These are phyloP conservation scores for Pythium periplocum DNA, from an alignment of 352 stramenopile species.

Conservation along the genomic window DNA sequence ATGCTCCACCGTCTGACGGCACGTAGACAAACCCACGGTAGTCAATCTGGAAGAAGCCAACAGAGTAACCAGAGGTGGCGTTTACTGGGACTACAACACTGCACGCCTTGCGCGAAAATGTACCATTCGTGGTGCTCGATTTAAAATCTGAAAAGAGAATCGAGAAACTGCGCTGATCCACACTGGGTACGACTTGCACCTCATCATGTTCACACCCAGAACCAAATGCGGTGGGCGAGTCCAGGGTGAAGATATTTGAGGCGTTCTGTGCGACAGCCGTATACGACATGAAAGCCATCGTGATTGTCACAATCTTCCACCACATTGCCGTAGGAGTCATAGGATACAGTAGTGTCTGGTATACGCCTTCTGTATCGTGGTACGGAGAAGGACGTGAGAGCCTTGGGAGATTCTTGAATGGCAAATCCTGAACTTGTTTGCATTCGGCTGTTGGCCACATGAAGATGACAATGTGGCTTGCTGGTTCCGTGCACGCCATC, in stretches of 20 bases:
- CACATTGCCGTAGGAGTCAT: too few species aligned
- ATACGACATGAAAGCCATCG: too few species aligned
- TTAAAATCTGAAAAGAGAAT: conserved; percentile 23
- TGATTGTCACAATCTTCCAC: too few species aligned
- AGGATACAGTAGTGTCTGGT: too few species aligned
- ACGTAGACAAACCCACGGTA: conserved; percentile 31
- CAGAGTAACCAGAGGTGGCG: conserved; percentile 10
- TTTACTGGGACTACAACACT: conserved; percentile 22
- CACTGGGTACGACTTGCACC: conserved; percentile 3
- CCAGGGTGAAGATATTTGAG: conserved; percentile 11
- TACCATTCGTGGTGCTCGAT: conserved; percentile 1
- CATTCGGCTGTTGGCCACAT: too few species aligned
- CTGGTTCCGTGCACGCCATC: too few species aligned
- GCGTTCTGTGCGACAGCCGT: background rate
- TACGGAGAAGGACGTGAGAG: too few species aligned
- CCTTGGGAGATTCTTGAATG: too few species aligned
- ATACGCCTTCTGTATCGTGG: too few species aligned
- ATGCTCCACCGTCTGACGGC: conserved; percentile 6
- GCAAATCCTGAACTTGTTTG: too few species aligned
- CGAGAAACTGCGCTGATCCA: conserved; percentile 21
- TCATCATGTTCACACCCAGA: conserved; percentile 16
- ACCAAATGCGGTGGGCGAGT: conserved; percentile 12
- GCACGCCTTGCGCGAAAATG: conserved; percentile 14
- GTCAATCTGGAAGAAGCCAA: conserved; percentile 32
- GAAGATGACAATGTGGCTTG: too few species aligned